These are phyloP conservation scores for Botrytis galanthina DNA, from an alignment of 2,329 filamentous ascomycete genomes.

Conservation along the genomic window DNA sequence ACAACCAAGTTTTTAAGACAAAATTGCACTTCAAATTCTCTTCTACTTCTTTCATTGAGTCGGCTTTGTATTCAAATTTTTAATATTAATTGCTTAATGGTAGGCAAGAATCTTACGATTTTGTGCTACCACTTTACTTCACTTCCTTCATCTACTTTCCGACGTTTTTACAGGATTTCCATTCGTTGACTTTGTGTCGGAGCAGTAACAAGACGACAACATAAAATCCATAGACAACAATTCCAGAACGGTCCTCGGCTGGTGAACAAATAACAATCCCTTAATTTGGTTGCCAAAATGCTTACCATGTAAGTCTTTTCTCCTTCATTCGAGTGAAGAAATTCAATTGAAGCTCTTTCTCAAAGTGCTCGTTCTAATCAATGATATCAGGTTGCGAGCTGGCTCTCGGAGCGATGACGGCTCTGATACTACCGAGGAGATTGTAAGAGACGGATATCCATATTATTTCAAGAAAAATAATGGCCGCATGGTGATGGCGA, in stretches of 20 bases:
- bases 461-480: background rate
- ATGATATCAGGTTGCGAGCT: background rate
- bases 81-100: conserved; percentile 5
- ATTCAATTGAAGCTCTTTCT: background rate
- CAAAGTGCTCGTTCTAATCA: background rate
- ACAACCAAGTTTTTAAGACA: background rate
- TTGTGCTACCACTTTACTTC: conserved; percentile 2
- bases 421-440: conserved; percentile 7
- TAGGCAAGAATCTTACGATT: background rate
- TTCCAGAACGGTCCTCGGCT: background rate
- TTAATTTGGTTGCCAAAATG: conserved; percentile 19
- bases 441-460: conserved; percentile 8
- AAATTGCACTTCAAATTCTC: background rate
- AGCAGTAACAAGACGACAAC: background rate
- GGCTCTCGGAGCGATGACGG: background rate
- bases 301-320: conserved; percentile 25
- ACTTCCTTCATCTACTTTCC: background rate
- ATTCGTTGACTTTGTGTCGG: background rate
- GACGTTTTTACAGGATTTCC: background rate
- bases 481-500: background rate
- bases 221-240: background rate
- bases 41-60: conserved; percentile 3
- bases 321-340: background rate
- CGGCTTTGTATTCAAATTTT: background rate
- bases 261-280: background rate